These are phyloP conservation scores for Rhizopogon roseolus DNA, from an alignment of 768 basidiomycete genomes.

Conservation along the genomic window DNA sequence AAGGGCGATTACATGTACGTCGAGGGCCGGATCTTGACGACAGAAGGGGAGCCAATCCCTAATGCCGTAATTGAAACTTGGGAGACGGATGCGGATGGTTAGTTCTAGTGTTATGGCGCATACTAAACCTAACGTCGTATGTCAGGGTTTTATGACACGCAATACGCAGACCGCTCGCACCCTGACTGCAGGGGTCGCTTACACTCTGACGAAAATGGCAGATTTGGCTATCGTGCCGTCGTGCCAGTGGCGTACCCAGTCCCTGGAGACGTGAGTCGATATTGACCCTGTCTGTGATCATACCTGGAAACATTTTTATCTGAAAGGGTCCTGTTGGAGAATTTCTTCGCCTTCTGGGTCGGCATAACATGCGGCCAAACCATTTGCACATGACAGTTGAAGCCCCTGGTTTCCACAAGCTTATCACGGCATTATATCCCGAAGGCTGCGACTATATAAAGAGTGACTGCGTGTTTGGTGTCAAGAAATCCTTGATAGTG, in stretches of 20 bases:
- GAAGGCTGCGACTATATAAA: slow-evolving; percentile 61
- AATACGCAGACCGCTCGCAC: slow-evolving; percentile 49
- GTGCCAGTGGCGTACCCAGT: slow-evolving; percentile 70
- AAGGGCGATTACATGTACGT: slow-evolving; percentile 85
- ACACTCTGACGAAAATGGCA: slow-evolving; percentile 53
- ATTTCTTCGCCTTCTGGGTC: slow-evolving; percentile 47
- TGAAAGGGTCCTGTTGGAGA: slow-evolving; percentile 67
- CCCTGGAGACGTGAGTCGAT: slow-evolving; percentile 52
- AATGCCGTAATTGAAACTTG: slow-evolving; percentile 75
- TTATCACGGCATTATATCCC: slow-evolving; percentile 72
- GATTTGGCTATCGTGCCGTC: slow-evolving; percentile 66
- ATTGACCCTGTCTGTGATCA: not conserved
- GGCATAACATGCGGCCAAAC: slow-evolving; percentile 77
- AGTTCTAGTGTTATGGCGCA: slow-evolving; percentile 28
- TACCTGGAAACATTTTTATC: slow-evolving; percentile 6
- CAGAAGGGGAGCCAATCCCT: slow-evolving; percentile 59
- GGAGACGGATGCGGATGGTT: slow-evolving; percentile 68
- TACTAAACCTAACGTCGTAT: not conserved
- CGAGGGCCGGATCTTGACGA: slow-evolving; percentile 58
- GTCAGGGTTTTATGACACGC: slow-evolving; percentile 32
- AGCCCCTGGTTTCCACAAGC: slow-evolving; percentile 67
- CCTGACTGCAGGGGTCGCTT: slow-evolving; percentile 77
- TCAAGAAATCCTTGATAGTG: slow-evolving; percentile 72
- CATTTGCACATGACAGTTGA: slow-evolving; percentile 75
- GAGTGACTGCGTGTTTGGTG: slow-evolving; percentile 80